phyloP scores from a whole-genome alignment of 225 moss, liverwort and hornwort species.

The Bryoerythrophyllum caledonicum region DNA sequence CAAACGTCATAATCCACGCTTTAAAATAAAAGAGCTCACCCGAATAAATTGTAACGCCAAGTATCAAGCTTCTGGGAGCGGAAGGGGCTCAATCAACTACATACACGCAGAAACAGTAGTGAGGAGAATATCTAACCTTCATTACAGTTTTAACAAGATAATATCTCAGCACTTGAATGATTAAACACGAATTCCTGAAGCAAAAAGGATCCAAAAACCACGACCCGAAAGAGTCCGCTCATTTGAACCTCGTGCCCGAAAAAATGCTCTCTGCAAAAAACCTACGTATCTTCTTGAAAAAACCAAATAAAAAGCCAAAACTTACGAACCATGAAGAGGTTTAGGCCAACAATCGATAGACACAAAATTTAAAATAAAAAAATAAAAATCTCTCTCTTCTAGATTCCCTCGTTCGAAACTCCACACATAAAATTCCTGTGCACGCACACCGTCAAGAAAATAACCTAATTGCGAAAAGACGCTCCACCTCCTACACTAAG shows the following conservation, averaged over 20 bases:
- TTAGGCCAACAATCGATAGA: background rate
- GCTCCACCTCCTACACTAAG: background rate
- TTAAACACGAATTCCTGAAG: background rate
- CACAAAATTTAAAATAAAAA: too few species aligned
- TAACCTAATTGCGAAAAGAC: background rate
- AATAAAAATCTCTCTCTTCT: too few species aligned
- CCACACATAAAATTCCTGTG: conserved; percentile 19
- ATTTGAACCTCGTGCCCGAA: background rate
- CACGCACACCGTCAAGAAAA: background rate
- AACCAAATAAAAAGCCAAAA: conserved; percentile 3
- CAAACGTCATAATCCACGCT: conserved; percentile 10
- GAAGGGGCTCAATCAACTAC: background rate
- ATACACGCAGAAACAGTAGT: background rate
- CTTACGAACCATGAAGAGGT: background rate
- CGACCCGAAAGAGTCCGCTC: background rate
- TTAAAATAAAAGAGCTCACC: conserved; percentile 1
- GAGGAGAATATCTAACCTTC: background rate
- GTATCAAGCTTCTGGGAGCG: background rate
- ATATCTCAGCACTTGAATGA: background rate
- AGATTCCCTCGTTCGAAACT: conserved; percentile 23
- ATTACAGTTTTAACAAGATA: background rate
- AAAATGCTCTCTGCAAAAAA: background rate
- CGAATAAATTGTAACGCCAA: background rate
- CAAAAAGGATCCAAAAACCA: background rate
- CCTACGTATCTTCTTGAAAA: background rate